Evolutionary conservation across 257 asterid genomes (phyloP), one percentile per base, ranked within the genome.

Genomic region (Schizonepeta tenuifolia): DNA sequence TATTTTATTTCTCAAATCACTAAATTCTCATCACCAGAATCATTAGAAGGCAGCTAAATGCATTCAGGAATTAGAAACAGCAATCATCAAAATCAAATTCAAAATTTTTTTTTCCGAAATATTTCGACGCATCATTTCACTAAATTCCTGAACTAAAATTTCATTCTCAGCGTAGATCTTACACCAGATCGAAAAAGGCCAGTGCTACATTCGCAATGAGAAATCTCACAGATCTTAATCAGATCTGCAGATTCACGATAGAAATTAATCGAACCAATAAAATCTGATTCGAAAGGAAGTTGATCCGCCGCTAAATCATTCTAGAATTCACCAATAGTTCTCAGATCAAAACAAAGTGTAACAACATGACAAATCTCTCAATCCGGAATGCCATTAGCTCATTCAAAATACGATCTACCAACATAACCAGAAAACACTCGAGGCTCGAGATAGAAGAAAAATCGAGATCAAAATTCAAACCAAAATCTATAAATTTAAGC

Each of bases 211-310:
- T 18, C 41, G 58, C 46, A 17, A 12, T 14, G 20, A 51, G 40
- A 63, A 65, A 57, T 12, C 36, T 65, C 51, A 56, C 31, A 67
- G 77, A 75, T 78, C 78, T 64, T 20, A 14, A 33, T 12, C 71
- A 56, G 83, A 81, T 78, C 81, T 66, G 50, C 43, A 58, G 31
- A 36, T 41, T 43, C 9, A 33, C 61, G 12, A 35, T 9, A 41
- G 18, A 49, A 12, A 9, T 12, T 21, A 26, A 5, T 26, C 28
- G 3, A 13, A 15, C 8, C 14, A 3, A 36, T 5, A 49, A 11
- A 17, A 49, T 9, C 67, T 14, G 36, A 36, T 22, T 46, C 4
- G 12, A 15, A 15, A 5, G 5, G 28, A n/a, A 77, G 40, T 31
- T 28, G 53, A 63, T 63, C 76, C 35, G 24, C 36, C 46, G 50